These are phyloP conservation scores for Nepenthes alata DNA, from an alignment of 179 eudicot species.

Conservation along the genomic window DNA sequence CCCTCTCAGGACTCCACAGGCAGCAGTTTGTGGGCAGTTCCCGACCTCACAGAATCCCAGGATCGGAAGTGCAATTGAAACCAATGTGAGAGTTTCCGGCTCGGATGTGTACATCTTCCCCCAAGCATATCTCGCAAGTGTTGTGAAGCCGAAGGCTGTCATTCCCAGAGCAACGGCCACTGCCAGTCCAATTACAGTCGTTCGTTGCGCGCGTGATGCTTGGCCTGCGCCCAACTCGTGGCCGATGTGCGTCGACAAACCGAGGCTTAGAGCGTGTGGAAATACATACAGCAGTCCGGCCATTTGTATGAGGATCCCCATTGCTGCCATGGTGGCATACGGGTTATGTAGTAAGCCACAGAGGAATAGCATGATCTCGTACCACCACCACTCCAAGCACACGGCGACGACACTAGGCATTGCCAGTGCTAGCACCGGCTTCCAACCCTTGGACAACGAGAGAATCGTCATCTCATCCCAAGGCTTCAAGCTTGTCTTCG, in stretches of 20 bases:
- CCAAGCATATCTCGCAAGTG: slow-evolving; percentile 39
- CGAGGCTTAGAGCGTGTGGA: slow-evolving; percentile 47
- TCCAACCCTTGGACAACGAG: slow-evolving; percentile 64
- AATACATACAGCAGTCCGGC: slow-evolving; percentile 55
- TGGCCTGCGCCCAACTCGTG: slow-evolving; percentile 67
- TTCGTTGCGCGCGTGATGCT: slow-evolving; percentile 36
- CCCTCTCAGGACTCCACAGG: slow-evolving; percentile 67
- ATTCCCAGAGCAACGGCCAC: slow-evolving; percentile 34
- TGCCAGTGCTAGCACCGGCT: slow-evolving; percentile 43
- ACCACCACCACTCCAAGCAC: slow-evolving; percentile 99
- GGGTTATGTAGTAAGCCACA: slow-evolving; percentile 63
- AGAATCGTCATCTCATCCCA: slow-evolving; percentile 43
- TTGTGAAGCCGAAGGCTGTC: slow-evolving; percentile 26
- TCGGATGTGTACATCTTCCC: slow-evolving; percentile 65
- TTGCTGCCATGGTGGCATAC: slow-evolving; percentile 57
- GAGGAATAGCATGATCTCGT: slow-evolving; percentile 62
- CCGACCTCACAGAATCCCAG: slow-evolving; percentile 75
- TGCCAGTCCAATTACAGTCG: slow-evolving; percentile 38
- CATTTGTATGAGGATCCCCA: slow-evolving; percentile 75
- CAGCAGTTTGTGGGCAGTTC: slow-evolving; percentile 77
- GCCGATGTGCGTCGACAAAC: slow-evolving; percentile 63
- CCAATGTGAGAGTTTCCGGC: slow-evolving; percentile 27
- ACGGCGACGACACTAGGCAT: slow-evolving; percentile 54
- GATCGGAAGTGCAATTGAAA: slow-evolving; percentile 46
- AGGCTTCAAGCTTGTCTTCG: slow-evolving; percentile 34